Base-by-base conservation (phyloP, 345 rosid species). In the Linum trigynum region DNA sequence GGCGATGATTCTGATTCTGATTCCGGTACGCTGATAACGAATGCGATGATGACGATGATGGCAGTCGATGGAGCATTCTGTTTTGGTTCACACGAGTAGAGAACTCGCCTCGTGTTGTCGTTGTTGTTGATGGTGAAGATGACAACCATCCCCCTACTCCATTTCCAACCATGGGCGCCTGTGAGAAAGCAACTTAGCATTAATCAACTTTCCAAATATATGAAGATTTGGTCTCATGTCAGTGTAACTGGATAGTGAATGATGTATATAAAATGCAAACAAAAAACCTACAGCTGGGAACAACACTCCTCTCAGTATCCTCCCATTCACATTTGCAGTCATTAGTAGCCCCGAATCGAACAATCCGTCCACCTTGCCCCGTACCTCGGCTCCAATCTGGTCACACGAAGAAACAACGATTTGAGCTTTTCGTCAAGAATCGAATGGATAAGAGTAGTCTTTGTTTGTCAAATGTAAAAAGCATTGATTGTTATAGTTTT, bases 311-410 rank as follows among this genome's bases (percentile, higher is more conserved):
- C 95, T 66, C 63, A 82, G 85, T 57, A 81, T 75, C 73, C 76
- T 85, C 64, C 91, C 95, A 37, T 84, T 78, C 10, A 85, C 84
- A 23, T 69, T 79, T 5, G 91, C 89, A 11, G 95, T 88, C 69
- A 88, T 71, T 12, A 88, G 69, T 70, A 83, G 76, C 55, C 95
- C 95, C 0, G 89, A 81, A 68, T 88, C 95, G 36, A 88, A 88
- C 0, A 85, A 79, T 68, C 86, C 89, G 32, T 88, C 95, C 2
- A 88, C 87, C 73, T 80, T 85, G 43, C 95, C 95, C 0, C 68
- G 70, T 7, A 88, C 83, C 38, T 88, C 89, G 17, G 87, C 85
- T 51, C 95, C 95, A 16, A 82, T 73, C 95, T 85, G 59, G 9
- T 65, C 6, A 68, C 12, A 59, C 14, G 43, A 62, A 36, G 0